Evolutionary conservation across 305 asterid species (phyloP).

Genomic region (Fraxinus baroniana): DNA sequence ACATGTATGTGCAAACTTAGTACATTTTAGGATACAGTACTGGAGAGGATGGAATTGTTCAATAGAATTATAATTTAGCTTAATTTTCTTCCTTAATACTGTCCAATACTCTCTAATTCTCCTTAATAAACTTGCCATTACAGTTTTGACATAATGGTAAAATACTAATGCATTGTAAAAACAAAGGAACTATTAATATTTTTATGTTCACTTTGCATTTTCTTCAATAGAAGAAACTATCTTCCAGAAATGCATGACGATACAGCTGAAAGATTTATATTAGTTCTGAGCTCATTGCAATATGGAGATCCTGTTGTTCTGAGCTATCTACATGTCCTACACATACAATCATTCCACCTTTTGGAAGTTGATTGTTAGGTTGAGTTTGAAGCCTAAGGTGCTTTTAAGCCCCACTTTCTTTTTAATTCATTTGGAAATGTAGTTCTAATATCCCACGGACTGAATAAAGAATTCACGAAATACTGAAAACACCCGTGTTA

Average conservation of each 20-base stretch:
- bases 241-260: not conserved
- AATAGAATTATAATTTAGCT: not conserved
- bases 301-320: not conserved
- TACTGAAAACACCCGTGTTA: not conserved
- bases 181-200: not conserved
- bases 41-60: not conserved
- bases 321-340: not conserved
- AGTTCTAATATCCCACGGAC: not conserved
- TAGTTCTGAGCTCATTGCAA: not conserved
- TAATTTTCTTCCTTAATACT: not conserved
- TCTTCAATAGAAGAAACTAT: not conserved
- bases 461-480: not conserved
- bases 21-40: not conserved
- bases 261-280: not conserved
- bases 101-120: not conserved
- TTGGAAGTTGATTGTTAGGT: constrained; percentile 1
- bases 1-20: not conserved
- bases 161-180: not conserved
- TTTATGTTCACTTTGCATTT: constrained; percentile 2
- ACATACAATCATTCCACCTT: not conserved
- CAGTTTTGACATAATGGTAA: not conserved
- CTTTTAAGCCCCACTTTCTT: not conserved
- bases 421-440: not conserved
- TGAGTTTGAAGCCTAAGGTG: not conserved
- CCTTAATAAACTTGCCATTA: not conserved